Base-by-base conservation (phyloP, 1,139 yeast species). In the Meyerozyma elateridarum region DNA sequence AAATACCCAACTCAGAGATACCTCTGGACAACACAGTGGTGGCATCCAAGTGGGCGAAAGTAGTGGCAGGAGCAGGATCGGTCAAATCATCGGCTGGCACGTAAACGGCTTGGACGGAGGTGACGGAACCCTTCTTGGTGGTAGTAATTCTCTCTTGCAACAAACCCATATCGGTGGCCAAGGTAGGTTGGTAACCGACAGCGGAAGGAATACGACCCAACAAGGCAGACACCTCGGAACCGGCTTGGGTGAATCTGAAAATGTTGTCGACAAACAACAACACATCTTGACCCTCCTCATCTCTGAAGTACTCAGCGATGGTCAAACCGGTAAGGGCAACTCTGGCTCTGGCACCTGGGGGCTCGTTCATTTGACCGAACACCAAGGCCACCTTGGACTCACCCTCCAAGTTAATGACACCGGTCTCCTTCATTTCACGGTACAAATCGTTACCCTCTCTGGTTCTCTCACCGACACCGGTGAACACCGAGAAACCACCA, bases 331-430 rank as follows among this genome's bases (percentile, higher is more conserved):
- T 91, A 69, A 91, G 78, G 60, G 98, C 98, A 68, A 91, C 98
- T 83, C 98, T 93, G 61, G 98, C 97, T 82, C 98, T 89, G 60
- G 98, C 98, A 76, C 98, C 98, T 56, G 98, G 98, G 64, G 98
- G 98, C 80, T 91, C 98, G 80, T 91, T 91, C 98, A 91, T 91
- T 79, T 91, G 98, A 70, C 98, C 98, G 79, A 91, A 91, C 49
- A 91, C 98, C 64, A 91, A 80, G 54, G 98, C 95, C 73, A 91
- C 98, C 83, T 91, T 91, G 62, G 98, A 91, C 56, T 91, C 98
- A 73, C 98, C 98, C 65, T 91, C 97, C 57, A 88, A 79, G 85
- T 91, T 88, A 73, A 91, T 91, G 74, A 91, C 97, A 81, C 97
- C 97, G 53, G 98, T 89, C 79, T 91, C 98, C 68, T 83, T 88